These are phyloP conservation scores for Rhizoclosmatium sp. DNA, from an alignment of 192 early-diverging fungal species.

Conservation along the genomic window DNA sequence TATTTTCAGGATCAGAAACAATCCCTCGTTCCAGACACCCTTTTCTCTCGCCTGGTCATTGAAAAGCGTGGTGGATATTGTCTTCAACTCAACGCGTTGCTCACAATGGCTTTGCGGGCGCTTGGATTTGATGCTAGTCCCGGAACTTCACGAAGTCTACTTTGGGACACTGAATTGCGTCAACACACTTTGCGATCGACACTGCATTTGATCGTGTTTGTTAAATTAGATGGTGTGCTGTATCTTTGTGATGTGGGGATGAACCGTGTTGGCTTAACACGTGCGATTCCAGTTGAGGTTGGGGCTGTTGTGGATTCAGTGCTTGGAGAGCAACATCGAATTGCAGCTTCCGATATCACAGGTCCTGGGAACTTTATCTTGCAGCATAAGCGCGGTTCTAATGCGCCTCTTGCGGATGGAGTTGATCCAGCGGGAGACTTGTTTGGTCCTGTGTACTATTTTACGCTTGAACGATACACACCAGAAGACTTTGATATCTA, in stretches of 20 bases:
- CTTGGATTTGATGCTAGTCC: not conserved
- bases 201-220: constrained; percentile 5
- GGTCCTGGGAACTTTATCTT: constrained; percentile 1
- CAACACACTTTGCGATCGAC: not conserved
- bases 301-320: not conserved
- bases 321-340: too few relatives aligned
- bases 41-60: not conserved
- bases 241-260: constrained; percentile 1
- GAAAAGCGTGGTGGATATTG: constrained; percentile 11
- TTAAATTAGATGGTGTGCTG: not conserved
- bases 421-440: not conserved
- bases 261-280: not conserved
- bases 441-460: constrained; percentile 1
- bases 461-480: constrained; percentile 1
- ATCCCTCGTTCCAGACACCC: not conserved
- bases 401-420: constrained; percentile 8
- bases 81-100: not conserved
- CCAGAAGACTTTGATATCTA: too few relatives aligned
- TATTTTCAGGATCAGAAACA: not conserved
- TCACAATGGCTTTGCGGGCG: not conserved
- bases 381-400: not conserved
- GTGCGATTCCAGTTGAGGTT: not conserved
- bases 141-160: not conserved
- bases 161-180: not conserved
- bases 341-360: not conserved